Percentiles rank a stretch among this genome's conserved stretches.
Evolutionary conservation across 2,329 filamentous ascomycete genomes (phyloP).

Genomic region (Fusarium nodosum): DNA sequence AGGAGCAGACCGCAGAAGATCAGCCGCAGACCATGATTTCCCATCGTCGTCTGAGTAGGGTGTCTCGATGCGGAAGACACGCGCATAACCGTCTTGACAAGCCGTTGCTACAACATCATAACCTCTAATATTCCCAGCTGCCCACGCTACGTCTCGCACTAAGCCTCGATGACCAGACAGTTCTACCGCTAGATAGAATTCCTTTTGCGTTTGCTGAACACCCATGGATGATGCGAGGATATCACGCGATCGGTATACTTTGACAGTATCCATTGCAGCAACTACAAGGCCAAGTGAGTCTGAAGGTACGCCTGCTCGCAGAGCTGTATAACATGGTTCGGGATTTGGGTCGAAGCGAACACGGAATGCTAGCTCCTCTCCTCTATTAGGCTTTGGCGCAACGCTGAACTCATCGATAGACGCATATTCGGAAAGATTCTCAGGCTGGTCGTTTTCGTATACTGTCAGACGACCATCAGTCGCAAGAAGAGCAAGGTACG

Average conservation of each 20-base stretch:
- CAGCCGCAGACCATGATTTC: slow-evolving; percentile 64
- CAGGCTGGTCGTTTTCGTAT: slow-evolving; percentile 87
- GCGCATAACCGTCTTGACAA: slow-evolving; percentile 89
- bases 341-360: slow-evolving; percentile 91
- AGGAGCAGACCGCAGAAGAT: slow-evolving; percentile 58
- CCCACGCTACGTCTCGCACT: slow-evolving; percentile 92
- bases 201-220: slow-evolving; percentile 71
- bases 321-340: slow-evolving; percentile 80
- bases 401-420: slow-evolving; percentile 82
- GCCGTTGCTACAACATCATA: slow-evolving; percentile 93
- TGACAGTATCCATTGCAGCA: slow-evolving; percentile 85
- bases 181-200: slow-evolving; percentile 88
- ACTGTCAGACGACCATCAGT: slow-evolving; percentile 84
- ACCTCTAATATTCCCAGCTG: slow-evolving; percentile 88
- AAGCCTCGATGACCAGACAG: slow-evolving; percentile 80
- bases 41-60: slow-evolving; percentile 62
- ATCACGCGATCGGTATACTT: slow-evolving; percentile 82
- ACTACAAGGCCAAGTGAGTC: slow-evolving; percentile 87
- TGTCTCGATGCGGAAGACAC: slow-evolving; percentile 86
- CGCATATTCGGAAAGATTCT: slow-evolving; percentile 82
- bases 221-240: slow-evolving; percentile 66
- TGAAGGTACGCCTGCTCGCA: slow-evolving; percentile 83
- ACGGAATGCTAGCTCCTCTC: slow-evolving; percentile 88
- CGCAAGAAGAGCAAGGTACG: slow-evolving; percentile 86
- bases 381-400: slow-evolving; percentile 76